Conservation (phyloP, 352 stramenopile species). For the Phytopythium chamaehyphon region DNA sequence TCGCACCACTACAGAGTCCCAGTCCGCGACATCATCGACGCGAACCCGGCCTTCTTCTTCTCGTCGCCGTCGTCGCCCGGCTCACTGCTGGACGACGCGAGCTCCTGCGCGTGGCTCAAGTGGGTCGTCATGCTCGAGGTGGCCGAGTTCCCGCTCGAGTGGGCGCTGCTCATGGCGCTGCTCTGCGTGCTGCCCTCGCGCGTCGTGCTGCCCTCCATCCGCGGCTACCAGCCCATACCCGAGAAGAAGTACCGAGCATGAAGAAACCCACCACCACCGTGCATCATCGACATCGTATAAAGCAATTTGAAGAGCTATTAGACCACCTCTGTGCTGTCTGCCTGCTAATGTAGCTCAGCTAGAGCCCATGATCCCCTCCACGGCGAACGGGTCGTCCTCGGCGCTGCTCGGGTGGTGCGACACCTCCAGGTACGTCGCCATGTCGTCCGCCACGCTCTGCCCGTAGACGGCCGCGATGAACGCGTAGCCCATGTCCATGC, state of each 20-base stretch:
- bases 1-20: constrained; percentile 26
- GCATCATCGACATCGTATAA: background rate
- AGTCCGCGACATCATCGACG: constrained; percentile 40
- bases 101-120: constrained; percentile 25
- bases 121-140: constrained; percentile 63
- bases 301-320: background rate
- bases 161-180: constrained; percentile 49
- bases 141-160: constrained; percentile 57
- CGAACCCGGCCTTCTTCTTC: constrained; percentile 68
- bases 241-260: constrained; percentile 12
- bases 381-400: constrained; percentile 45
- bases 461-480: constrained; percentile 32
- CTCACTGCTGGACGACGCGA: constrained; percentile 8
- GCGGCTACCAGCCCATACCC: constrained; percentile 48
- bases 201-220: constrained; percentile 46
- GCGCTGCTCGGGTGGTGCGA: constrained; percentile 25
- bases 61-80: constrained; percentile 14
- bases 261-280: background rate
- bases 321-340: too few relatives aligned
- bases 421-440: constrained; percentile 38
- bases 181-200: constrained; percentile 54
- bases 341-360: background rate
- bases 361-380: constrained; percentile 1
- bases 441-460: constrained; percentile 16
- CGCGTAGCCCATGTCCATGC: constrained; percentile 58